Evolutionary conservation across 2,329 filamentous ascomycete genomes (phyloP), one percentile per base, ranked within the genome.

Genomic region (Diplocarpon rosae): DNA sequence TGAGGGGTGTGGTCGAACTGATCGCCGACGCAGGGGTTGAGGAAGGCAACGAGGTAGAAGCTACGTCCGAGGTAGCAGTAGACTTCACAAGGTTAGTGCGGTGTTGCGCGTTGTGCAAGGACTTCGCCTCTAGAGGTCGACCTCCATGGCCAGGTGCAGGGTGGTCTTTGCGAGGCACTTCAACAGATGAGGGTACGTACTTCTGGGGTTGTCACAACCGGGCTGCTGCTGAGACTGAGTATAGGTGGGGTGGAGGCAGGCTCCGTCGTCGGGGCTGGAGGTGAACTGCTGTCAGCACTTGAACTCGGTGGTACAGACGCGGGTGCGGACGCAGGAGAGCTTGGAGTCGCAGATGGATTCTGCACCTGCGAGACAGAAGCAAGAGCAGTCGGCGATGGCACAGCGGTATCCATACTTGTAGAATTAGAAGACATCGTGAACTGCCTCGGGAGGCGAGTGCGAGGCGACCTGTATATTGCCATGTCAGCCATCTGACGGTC

Each of bases 371-470:
- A n/a, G n/a, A n/a, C n/a, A n/a, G n/a, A n/a, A n/a, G n/a, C n/a
- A n/a, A n/a, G 15, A 42, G 39, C 40, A 33, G 53, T 46, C 49
- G 55, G 47, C 45, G 51, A 38, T n/a, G 50, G 31, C 42, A 45
- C 36, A 38, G 38, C 44, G 51, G 54, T 42, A 34, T 55, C 43
- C 41, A 59, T 54, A 51, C 56, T 56, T 46, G 52, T 54, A 49
- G 55, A 53, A 47, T 57, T 60, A 27, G 47, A 43, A 47, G 52
- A 49, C 43, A 57, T 56, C 13, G 48, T 52, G 54, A 52, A 60
- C 34, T 52, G 52, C 35, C 50, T 53, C 37, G 50, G 49, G 24
- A 43, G 43, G 40, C 57, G 50, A 34, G 45, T 49, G 47, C 47
- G 43, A n/a, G 53, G 49, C 40, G 38, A 42, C 51, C 51, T 51